Percentiles rank a stretch among this genome's conserved stretches.
Evolutionary conservation across 345 rosid species (phyloP).

Genomic region (Eucalyptus globulus): DNA sequence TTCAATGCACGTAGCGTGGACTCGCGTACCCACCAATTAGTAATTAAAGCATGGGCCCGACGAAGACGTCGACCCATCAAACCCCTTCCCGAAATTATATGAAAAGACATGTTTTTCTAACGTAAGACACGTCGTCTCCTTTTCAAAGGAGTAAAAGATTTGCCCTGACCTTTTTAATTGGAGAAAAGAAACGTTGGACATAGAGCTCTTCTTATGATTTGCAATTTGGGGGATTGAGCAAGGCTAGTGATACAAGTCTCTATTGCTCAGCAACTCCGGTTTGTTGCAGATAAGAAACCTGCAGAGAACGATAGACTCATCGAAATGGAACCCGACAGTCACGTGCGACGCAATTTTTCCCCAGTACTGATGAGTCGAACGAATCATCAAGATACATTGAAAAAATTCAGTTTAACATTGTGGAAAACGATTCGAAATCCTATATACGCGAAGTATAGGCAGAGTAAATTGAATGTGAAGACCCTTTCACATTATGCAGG

Average conservation of each 20-base stretch:
- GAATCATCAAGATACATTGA: neutral
- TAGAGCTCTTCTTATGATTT: neutral
- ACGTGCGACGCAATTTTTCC: rapidly evolving
- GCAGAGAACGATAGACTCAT: rapidly evolving
- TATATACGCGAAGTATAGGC: neutral
- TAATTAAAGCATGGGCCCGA: neutral
- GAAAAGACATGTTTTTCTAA: neutral
- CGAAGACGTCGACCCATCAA: neutral
- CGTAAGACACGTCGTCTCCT: neutral
- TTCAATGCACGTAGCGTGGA: neutral
- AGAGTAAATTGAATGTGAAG: neutral
- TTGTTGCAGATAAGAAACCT: rapidly evolving
- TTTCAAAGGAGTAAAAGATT: neutral
- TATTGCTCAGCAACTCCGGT: neutral
- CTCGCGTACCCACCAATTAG: neutral
- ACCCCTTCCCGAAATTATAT: rapidly evolving
- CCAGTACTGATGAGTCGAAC: neutral
- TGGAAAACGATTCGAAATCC: neutral
- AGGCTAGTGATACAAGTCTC: neutral
- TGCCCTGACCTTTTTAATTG: neutral
- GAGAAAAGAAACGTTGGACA: neutral
- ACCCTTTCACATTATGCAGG: neutral
- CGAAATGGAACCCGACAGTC: neutral
- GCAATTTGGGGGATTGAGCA: neutral
- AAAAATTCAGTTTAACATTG: neutral